Percentiles rank a stretch among this genome's conserved stretches.
These are phyloP conservation scores for Alternaria triticimaculans DNA, from an alignment of 2,329 filamentous ascomycete genomes.

Conservation along the genomic window DNA sequence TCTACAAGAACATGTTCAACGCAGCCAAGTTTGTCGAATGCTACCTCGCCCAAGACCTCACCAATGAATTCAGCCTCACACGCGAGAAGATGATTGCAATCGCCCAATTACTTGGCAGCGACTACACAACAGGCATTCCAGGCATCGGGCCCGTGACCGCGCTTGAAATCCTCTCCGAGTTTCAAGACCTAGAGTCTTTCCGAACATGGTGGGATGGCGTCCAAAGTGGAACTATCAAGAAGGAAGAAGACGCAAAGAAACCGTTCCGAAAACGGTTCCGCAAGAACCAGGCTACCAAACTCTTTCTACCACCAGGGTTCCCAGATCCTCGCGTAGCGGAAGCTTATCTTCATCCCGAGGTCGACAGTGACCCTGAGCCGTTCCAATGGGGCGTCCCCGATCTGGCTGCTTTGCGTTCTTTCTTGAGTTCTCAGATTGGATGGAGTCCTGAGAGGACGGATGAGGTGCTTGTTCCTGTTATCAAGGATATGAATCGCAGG, in stretches of 20 bases:
- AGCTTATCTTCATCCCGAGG: slow-evolving; percentile 86
- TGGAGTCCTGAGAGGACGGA: slow-evolving; percentile 93
- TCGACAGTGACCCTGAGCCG: slow-evolving; percentile 75
- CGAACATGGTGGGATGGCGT: slow-evolving; percentile 85
- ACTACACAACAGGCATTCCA: slow-evolving; percentile 92
- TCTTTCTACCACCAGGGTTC: slow-evolving; percentile 83
- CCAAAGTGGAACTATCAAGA: slow-evolving; percentile 70
- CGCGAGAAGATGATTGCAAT: slow-evolving; percentile 87
- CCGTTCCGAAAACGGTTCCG: slow-evolving; percentile 86
- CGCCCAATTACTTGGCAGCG: slow-evolving; percentile 88
- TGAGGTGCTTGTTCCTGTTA: slow-evolving; percentile 93
- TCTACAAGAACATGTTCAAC: slow-evolving; percentile 99
- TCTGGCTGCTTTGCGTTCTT: slow-evolving; percentile 80
- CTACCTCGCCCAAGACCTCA: slow-evolving; percentile 82
- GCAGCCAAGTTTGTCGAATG: slow-evolving; percentile 97
- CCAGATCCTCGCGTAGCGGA: slow-evolving; percentile 78
- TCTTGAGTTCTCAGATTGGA: slow-evolving; percentile 89
- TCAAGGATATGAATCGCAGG: slow-evolving; percentile 90
- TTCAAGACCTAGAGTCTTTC: slow-evolving; percentile 77
- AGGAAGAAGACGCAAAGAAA: slow-evolving; percentile 61
- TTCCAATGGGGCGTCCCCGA: slow-evolving; percentile 98
- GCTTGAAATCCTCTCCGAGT: slow-evolving; percentile 92
- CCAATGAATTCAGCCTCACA: slow-evolving; percentile 86
- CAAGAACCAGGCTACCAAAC: slow-evolving; percentile 76
- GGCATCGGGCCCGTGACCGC: slow-evolving; percentile 95